Conservation (phyloP, 2,329 filamentous ascomycete genomes). For the Ophiostoma perfectum region DNA sequence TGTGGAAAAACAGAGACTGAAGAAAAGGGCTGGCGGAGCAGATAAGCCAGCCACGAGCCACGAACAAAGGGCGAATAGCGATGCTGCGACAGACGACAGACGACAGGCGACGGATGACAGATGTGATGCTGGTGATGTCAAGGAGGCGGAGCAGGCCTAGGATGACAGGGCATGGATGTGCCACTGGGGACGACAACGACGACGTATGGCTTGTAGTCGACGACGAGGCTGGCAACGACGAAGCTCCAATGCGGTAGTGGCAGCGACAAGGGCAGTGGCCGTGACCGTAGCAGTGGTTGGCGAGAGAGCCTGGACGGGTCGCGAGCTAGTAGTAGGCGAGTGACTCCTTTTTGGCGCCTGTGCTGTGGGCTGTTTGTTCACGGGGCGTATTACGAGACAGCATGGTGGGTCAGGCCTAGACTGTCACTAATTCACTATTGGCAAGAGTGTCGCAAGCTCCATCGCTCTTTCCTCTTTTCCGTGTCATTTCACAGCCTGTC, state of each 20-base stretch:
- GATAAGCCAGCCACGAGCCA: not conserved
- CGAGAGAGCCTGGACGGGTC: conserved; percentile 10
- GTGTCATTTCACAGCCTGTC: too few species aligned
- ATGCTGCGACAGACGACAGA: not conserved
- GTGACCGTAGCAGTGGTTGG: not conserved
- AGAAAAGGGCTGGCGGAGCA: conserved; percentile 1
- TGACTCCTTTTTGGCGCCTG: conserved; percentile 17
- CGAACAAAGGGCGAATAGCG: not conserved
- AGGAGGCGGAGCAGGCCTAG: not conserved
- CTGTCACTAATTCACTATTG: conserved; percentile 6
- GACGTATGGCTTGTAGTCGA: not conserved
- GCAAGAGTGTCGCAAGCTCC: conserved; percentile 9
- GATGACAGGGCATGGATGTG: not conserved
- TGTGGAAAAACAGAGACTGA: not conserved
- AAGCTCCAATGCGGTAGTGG: not conserved
- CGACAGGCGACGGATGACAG: not conserved
- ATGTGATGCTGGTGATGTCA: not conserved
- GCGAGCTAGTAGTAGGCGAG: not conserved
- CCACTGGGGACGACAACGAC: not conserved
- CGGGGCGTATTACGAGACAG: conserved; percentile 14
- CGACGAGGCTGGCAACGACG: conserved; percentile 7
- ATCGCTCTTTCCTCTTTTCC: conserved; percentile 2
- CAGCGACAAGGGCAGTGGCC: not conserved
- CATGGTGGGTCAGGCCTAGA: conserved; percentile 1
- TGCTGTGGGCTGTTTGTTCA: conserved; percentile 14